phyloP scores from a whole-genome alignment of 2,329 filamentous ascomycete genomes.

The Fonsecaea multimorphosa region DNA sequence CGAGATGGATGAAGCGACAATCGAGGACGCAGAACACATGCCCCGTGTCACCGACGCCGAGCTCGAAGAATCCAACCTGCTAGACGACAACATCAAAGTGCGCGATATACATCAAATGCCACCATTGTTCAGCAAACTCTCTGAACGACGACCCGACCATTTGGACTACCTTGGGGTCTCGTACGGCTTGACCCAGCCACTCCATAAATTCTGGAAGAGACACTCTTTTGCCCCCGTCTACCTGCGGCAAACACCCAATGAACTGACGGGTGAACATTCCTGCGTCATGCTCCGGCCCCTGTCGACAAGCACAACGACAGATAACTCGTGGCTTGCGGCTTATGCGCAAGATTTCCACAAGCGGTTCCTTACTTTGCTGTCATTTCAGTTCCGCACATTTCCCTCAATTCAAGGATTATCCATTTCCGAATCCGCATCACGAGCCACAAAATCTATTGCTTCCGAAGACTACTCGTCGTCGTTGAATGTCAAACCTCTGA shows the following conservation, averaged over 20 bases:
- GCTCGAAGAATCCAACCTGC: conserved; percentile 73
- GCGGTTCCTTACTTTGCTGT: conserved; percentile 87
- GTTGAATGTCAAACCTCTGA: conserved; percentile 61
- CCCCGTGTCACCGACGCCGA: conserved; percentile 82
- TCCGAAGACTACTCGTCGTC: conserved; percentile 70
- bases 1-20: conserved; percentile 62
- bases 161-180: conserved; percentile 96
- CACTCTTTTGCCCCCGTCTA: conserved; percentile 87
- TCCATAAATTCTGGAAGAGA: conserved; percentile 98
- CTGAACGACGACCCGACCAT: conserved; percentile 76
- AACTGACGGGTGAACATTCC: conserved; percentile 95
- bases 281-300: conserved; percentile 95
- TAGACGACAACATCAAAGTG: conserved; percentile 87
- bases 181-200: conserved; percentile 82
- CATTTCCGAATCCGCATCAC: conserved; percentile 82
- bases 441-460: conserved; percentile 56
- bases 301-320: conserved; percentile 59
- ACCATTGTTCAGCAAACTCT: conserved; percentile 85
- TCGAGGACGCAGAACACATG: conserved; percentile 63
- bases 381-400: conserved; percentile 90
- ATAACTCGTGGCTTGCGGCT: conserved; percentile 83
- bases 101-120: conserved; percentile 91
- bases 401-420: conserved; percentile 77
- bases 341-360: conserved; percentile 93
- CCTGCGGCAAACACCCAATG: conserved; percentile 91